phyloP scores from a whole-genome alignment of 1,284 basidiomycete species.

The Ganoderma lucidum region DNA sequence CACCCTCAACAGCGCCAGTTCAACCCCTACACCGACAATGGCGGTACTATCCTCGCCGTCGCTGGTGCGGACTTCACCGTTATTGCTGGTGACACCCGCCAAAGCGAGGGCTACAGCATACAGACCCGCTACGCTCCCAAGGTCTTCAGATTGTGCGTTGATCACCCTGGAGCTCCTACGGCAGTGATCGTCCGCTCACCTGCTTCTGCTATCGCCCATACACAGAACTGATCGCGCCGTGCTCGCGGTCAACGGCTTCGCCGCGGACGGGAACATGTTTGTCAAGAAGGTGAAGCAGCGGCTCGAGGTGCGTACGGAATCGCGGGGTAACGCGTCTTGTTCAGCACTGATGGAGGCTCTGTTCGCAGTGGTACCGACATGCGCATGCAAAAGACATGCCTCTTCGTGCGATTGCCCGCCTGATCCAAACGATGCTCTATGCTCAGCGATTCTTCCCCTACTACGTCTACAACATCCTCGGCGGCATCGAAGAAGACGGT shows the following conservation, averaged over 20 bases:
- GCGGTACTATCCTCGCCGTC: constrained; percentile 94
- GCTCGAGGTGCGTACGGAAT: constrained; percentile 71
- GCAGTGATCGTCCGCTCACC: constrained; percentile 11
- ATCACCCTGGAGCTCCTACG: constrained; percentile 22
- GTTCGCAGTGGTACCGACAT: constrained; percentile 88
- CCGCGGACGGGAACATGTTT: constrained; percentile 95
- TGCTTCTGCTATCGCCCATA: constrained; percentile 23
- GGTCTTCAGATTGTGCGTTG: constrained; percentile 80
- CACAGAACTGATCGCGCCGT: constrained; percentile 91
- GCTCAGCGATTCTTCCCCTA: constrained; percentile 95
- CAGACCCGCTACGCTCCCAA: constrained; percentile 97
- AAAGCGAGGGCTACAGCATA: constrained; percentile 94
- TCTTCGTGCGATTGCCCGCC: constrained; percentile 88
- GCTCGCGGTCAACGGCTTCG: constrained; percentile 93
- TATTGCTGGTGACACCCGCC: constrained; percentile 94
- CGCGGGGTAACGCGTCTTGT: constrained; percentile 18
- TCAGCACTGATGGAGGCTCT: constrained; percentile 12
- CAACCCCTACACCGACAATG: constrained; percentile 91
- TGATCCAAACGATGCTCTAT: constrained; percentile 97
- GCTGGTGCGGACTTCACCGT: constrained; percentile 92
- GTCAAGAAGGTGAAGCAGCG: constrained; percentile 94
- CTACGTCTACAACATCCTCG: constrained; percentile 95
- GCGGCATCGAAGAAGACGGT: constrained; percentile 95
- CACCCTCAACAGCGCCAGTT: constrained; percentile 71
- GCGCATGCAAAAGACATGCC: constrained; percentile 95